Evolutionary conservation across 495 filamentous ascomycete genomes (phyloP), one percentile per base, ranked within the genome.

Genomic region (Lasiosphaeria ovina): DNA sequence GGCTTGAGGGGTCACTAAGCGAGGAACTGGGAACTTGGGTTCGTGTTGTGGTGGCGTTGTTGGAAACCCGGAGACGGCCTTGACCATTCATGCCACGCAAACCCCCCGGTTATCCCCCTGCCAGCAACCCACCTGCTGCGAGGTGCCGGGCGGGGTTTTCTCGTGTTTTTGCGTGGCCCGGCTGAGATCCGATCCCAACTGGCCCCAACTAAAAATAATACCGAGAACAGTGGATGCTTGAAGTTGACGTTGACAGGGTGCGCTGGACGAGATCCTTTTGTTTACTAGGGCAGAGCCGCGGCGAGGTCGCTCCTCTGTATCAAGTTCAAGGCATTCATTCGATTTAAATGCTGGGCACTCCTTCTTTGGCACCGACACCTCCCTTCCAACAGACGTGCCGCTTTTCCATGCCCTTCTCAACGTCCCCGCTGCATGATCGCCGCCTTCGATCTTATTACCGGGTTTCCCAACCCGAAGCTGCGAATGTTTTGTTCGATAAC

Each of bases 161-260:
- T 58, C 42, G 42, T 58, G 50, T 54, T 60, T n/a, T 11, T 14
- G 12, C 11, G 24, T 24, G 24, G 12, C 5, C 16, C 44, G 44
- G 44, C 44, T 47, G 44, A 47, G 44, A 47, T 47, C 44, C 11
- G 44, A 42, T 2, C 16, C 44, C 44, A 47, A 1, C 44, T 9
- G 5, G 5, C 6, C 8, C 44, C 44, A n/a, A 33, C 51, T 51
- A 61, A 61, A 61, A 59, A 59, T 59, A 56, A 56, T 42, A 54
- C 24, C 24, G 24, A 24, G 24, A 24, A 24, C 2, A 14, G 11
- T n/a, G 38, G 7, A 42, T 14, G 44, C 44, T 14, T 47, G 44
- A 47, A 5, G 16, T 14, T n/a, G 16, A n/a, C 12, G 12, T 8
- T 12, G 12, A 42, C 38, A 42, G 12, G 12, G 38, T 42, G 38